Evolutionary conservation across 2,329 filamentous ascomycete species (phyloP).

Genomic region (Fusarium algeriense): DNA sequence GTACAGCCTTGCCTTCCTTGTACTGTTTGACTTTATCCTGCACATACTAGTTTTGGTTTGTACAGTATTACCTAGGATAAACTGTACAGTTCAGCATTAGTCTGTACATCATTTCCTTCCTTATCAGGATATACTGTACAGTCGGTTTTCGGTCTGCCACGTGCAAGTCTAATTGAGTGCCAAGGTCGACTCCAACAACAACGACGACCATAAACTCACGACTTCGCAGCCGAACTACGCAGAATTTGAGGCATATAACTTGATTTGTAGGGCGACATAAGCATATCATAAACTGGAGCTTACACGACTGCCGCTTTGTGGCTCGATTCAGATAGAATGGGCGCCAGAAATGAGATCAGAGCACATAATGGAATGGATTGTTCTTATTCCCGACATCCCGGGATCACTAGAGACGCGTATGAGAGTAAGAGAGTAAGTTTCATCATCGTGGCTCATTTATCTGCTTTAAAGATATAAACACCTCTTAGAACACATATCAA

Average conservation of each 20-base stretch:
- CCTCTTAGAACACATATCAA: background rate
- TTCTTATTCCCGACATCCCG: background rate
- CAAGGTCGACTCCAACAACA: too few relatives aligned
- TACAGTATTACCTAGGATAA: too few relatives aligned
- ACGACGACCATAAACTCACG: too few relatives aligned
- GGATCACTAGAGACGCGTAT: background rate
- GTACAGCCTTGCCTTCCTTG: too few relatives aligned
- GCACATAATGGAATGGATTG: background rate
- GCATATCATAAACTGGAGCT: background rate
- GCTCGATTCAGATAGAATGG: background rate
- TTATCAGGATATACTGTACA: too few relatives aligned
- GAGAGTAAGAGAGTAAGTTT: background rate
- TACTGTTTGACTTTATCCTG: too few relatives aligned
- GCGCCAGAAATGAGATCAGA: background rate
- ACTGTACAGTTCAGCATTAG: too few relatives aligned
- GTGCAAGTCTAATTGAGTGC: too few relatives aligned
- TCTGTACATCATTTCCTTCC: too few relatives aligned
- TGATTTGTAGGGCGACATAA: background rate
- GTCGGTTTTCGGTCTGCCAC: too few relatives aligned
- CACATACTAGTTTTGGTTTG: too few relatives aligned
- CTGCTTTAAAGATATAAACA: background rate
- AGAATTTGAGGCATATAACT: fast-evolving
- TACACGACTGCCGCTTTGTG: background rate
- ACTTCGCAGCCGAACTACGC: background rate
- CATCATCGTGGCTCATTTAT: fast-evolving